These are phyloP conservation scores for Venturiaceae sp. DNA, from an alignment of 2,329 filamentous ascomycete species.

Conservation along the genomic window DNA sequence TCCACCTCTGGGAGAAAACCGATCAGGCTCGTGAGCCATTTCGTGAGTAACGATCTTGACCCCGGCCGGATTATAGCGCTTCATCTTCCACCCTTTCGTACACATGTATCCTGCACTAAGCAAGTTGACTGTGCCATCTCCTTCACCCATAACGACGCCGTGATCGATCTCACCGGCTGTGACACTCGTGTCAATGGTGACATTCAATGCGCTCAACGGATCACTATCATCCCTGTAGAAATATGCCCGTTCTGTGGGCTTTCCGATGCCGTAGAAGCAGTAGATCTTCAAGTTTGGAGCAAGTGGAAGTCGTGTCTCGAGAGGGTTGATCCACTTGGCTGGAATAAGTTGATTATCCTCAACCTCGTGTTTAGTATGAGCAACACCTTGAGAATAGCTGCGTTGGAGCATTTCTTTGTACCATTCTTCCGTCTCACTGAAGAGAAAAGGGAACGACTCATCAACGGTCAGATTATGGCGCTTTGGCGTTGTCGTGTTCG, in stretches of 20 bases:
- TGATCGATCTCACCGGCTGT: constrained; percentile 53
- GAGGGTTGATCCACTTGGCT: constrained; percentile 85
- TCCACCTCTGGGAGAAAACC: constrained; percentile 72
- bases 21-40: constrained; percentile 93
- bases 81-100: constrained; percentile 85
- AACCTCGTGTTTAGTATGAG: constrained; percentile 68
- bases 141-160: constrained; percentile 91
- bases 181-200: constrained; percentile 43
- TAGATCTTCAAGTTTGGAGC: constrained; percentile 90
- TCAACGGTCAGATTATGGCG: constrained; percentile 68
- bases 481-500: constrained; percentile 37
- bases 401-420: constrained; percentile 62
- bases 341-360: constrained; percentile 49
- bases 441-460: constrained; percentile 67
- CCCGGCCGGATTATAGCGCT: constrained; percentile 83
- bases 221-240: constrained; percentile 73
- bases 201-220: constrained; percentile 55
- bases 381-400: constrained; percentile 83
- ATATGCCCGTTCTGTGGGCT: constrained; percentile 85
- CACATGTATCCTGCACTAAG: constrained; percentile 95
- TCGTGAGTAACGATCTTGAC: constrained; percentile 77
- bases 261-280: constrained; percentile 94
- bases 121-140: constrained; percentile 92
- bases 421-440: constrained; percentile 74
- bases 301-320: constrained; percentile 77